Conservation (phyloP, 1,284 basidiomycete genomes). For the Cutaneotrichosporon mucoides region DNA sequence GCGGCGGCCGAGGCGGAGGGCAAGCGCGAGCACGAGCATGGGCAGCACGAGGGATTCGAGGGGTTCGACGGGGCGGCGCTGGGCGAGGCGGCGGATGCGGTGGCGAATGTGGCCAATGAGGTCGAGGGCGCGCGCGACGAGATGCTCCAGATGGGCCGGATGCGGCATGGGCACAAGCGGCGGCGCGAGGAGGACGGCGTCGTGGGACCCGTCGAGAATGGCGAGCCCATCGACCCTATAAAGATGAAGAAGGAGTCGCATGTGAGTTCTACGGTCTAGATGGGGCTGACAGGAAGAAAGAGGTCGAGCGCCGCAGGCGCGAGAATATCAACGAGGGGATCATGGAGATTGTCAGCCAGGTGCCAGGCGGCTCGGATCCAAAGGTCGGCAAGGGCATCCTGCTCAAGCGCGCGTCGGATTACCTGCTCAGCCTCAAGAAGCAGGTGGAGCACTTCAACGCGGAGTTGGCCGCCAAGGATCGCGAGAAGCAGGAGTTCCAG, state of each 20-base stretch:
- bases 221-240: conserved; percentile 26
- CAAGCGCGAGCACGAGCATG: background rate
- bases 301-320: conserved; percentile 87
- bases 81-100: background rate
- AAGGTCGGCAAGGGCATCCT: conserved; percentile 41
- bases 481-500: conserved; percentile 28
- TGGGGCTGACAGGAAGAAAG: conserved; percentile 62
- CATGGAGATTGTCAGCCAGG: conserved; percentile 81
- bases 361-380: conserved; percentile 62
- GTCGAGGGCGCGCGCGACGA: background rate
- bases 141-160: background rate
- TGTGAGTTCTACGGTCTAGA: conserved; percentile 25
- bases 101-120: background rate
- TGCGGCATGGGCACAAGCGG: conserved; percentile 9
- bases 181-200: conserved; percentile 21
- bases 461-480: conserved; percentile 23
- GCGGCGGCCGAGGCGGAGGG: background rate
- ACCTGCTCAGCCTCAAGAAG: conserved; percentile 26
- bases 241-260: conserved; percentile 44
- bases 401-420: conserved; percentile 33
- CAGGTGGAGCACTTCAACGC: conserved; percentile 26
- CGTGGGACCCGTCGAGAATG: conserved; percentile 24
- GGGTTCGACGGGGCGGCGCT: background rate
- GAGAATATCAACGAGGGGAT: conserved; percentile 96
- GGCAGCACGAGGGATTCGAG: background rate